These are phyloP conservation scores for Xylariaceae sp. DNA, from an alignment of 2,329 filamentous ascomycete species.

Conservation along the genomic window DNA sequence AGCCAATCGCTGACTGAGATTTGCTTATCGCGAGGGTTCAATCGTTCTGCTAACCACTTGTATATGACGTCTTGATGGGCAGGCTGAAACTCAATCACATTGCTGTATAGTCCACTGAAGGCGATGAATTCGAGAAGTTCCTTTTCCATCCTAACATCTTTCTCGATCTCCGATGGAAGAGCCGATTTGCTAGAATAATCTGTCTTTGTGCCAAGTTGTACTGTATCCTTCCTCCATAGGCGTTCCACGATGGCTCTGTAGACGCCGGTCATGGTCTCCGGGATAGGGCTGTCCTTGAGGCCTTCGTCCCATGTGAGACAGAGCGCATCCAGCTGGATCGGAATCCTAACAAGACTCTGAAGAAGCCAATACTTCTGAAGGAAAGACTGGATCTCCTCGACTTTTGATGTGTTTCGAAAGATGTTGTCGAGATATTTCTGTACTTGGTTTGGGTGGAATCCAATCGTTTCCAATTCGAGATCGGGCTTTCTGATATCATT, in stretches of 20 bases:
- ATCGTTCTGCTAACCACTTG: too few relatives aligned
- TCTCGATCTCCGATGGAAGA: conserved; percentile 27
- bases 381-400: conserved; percentile 41
- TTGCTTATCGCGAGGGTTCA: too few relatives aligned
- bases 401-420: conserved; percentile 23
- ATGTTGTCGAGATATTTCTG: conserved; percentile 40
- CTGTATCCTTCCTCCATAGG: conserved; percentile 49
- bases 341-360: conserved; percentile 48
- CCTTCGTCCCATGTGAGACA: conserved; percentile 47
- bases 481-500: conserved; percentile 30
- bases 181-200: conserved; percentile 6
- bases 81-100: conserved; percentile 44
- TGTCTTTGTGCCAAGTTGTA: conserved; percentile 39
- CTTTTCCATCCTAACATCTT: conserved; percentile 32
- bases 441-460: conserved; percentile 48
- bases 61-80: conserved; percentile 33
- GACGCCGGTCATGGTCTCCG: conserved; percentile 47
- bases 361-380: conserved; percentile 44
- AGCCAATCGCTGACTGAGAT: too few relatives aligned
- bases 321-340: conserved; percentile 53
- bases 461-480: conserved; percentile 49
- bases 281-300: conserved; percentile 8
- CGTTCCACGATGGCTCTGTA: conserved; percentile 44
- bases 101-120: conserved; percentile 45
- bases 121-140: conserved; percentile 43